Percentiles rank a stretch among this genome's conserved stretches.
phyloP scores from a whole-genome alignment of 73 alveolate genomes.

The Diophrys appendiculata region DNA sequence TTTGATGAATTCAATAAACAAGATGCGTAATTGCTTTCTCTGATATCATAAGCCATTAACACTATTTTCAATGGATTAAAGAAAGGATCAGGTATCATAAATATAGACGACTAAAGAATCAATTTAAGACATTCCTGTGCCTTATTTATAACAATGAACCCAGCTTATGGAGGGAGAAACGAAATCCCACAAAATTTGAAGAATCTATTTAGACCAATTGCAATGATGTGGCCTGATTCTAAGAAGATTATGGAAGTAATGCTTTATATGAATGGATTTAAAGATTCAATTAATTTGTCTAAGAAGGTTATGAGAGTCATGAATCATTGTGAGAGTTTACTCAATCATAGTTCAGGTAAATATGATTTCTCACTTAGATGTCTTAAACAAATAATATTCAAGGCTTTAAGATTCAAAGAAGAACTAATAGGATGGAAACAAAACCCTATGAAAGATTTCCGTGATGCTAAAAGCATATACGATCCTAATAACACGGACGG shows the following conservation, averaged over 20 bases:
- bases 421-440: too few species aligned
- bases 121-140: constrained; percentile 59
- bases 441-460: too few species aligned
- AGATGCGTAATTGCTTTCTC: constrained; percentile 89
- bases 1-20: constrained; percentile 98
- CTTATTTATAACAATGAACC: constrained; percentile 97
- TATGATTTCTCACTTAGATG: too few species aligned
- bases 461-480: too few species aligned
- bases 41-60: constrained; percentile 65
- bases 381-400: too few species aligned
- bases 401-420: too few species aligned
- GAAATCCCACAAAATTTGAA: constrained; percentile 97
- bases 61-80: constrained; percentile 67
- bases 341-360: too few species aligned
- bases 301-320: too few species aligned
- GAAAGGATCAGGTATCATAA: constrained; percentile 49
- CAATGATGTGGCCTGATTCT: constrained; percentile 99
- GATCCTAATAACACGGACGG: too few species aligned
- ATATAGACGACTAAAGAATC: constrained; percentile 41
- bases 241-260: constrained; percentile 91
- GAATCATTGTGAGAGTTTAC: too few species aligned
- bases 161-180: constrained; percentile 97
- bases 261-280: constrained; percentile 95
- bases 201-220: constrained; percentile 96
- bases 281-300: too few species aligned